Base-by-base conservation (phyloP, 1,284 basidiomycete genomes). In the Apiotrichum gamsii region DNA sequence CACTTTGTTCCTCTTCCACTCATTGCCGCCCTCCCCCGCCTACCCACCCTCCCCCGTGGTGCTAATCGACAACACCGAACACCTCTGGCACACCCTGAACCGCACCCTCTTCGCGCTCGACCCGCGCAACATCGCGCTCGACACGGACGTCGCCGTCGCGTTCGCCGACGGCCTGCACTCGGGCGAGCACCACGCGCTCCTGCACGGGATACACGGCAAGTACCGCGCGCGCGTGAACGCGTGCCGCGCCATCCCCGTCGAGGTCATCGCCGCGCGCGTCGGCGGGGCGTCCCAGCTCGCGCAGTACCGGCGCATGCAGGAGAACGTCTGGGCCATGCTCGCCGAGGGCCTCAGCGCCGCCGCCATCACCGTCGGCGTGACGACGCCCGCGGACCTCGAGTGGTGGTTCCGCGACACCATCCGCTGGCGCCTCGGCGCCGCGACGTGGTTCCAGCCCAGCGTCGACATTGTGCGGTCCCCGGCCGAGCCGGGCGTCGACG, bases 321-420 rank as follows among this genome's bases (percentile, higher is more conserved):
- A 79, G 61, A 77, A 62, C 30, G 72, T 74, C 2, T 79, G 78
- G 78, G 76, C 77, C 2, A 72, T 79, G 73, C 60, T 79, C 21
- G 74, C 76, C 51, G 77, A 80, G 60, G 77, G 76, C 2, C 79
- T 80, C 57, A 77, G 76, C 41, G 66, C 74, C 44, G 59, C 60
- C 31, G 70, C 73, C 10, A 67, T 79, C 41, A 52, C 61, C 13
- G 73, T 75, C 15, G 75, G 76, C 4, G 52, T 71, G 30, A 80
- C 78, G 10, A 76, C 74, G 5, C 76, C 77, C 2, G 68, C 72
- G 49, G 78, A 80, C 54, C 60, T 80, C 16, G 72, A 75, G 51
- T 80, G 78, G 78, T 79, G 76, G 76, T 79, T 77, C 60, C 69
- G 76, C 23, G 77, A 78, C 49, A 75, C 75, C 57, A 79, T 80